Base-by-base conservation (phyloP, 305 asterid species). In the Withania somnifera region DNA sequence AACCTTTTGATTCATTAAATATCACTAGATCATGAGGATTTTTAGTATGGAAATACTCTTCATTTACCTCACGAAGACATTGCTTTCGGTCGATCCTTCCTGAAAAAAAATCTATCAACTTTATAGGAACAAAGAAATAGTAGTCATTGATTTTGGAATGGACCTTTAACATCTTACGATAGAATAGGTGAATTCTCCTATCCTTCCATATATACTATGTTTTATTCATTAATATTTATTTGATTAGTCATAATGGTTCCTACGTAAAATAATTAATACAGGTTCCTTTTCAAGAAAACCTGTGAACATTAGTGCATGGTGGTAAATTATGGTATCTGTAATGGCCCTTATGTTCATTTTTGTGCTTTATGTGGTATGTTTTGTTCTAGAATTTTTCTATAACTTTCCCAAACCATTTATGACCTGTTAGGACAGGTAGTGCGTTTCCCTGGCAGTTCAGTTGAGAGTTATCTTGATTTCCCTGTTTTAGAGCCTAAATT, bases 111-210 rank as follows among this genome's bases (percentile, higher is more conserved):
- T 93, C 36, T 93, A 91, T 77, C 90, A 89, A 11, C 71, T 93
- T 15, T 95, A 93, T 88, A 94, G 95, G 11, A 90, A 91, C 90
- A 91, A 93, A 82, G 95, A 92, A 88, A 91, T 90, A 94, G 79
- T 86, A 7, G 92, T 93, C 54, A 88, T 90, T 89, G 95, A 95
- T 8, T 87, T 82, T 47, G 89, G 92, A 93, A 93, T 19, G 97
- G 95, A 83, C 91, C 94, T 71, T 83, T 88, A 58, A 88, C 93
- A 77, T 91, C 97, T 42, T 93, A 95, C 83, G 89, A 91, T 40
- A 83, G 87, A 3, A 83, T 87, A 3, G 95, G 94, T 89, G n/a
- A 84, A 87, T 34, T 34, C 24, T 69, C 17, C n/a, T 20, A 22
- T 28, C 11, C 7, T 57, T 3, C 24, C n/a, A 1, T 51, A 51